Evolutionary conservation across 768 basidiomycete species (phyloP), one percentile per base, ranked within the genome.

Genomic region (Suillus clintonianus): DNA sequence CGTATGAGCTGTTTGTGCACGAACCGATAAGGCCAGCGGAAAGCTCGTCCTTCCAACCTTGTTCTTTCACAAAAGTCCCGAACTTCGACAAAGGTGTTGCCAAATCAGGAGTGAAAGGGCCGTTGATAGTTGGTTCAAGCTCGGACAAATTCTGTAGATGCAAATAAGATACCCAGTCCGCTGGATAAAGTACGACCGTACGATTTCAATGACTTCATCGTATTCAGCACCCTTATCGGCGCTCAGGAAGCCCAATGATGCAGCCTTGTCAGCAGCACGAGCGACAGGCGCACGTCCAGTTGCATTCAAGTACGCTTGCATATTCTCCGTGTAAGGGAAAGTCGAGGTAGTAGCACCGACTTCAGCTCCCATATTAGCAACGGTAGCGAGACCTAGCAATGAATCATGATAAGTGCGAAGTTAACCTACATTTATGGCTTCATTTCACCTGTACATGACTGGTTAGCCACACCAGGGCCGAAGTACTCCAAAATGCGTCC

Each of bases 271-370:
- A 0, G 97, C 97, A 36, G 93, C 93, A 17, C 78, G 79, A 36
- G 96, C 96, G 30, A 97, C 94, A 37, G 90, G 86, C 45, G 85
- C 87, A 62, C 97, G 89, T 56, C 94, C 90, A 10, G 97, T 99
- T 22, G 95, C 95, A 66, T 86, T 82, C 36, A 99, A 86, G 78
- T 99, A 99, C 41, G 86, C 82, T 37, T 88, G 84, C 97, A 99
- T 99, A 70, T 87, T 87, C 19, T 85, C 77, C 17, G 94, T 95
- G 78, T 99, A 99, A 5, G 97, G 96, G 84, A 99, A 99, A 7
- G 92, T 94, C 1, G 96, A 97, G 0, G 97, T 99, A 1, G 97
- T 99, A n/a, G 97, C 97, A 43, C 97, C 97, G n/a, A 99, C 96
- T 81, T 99, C 97, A 14, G 97, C 97, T 58, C 97, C 97, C 97